These are phyloP conservation scores for Acacia pycnantha DNA, from an alignment of 331 rosid genomes.

Conservation along the genomic window DNA sequence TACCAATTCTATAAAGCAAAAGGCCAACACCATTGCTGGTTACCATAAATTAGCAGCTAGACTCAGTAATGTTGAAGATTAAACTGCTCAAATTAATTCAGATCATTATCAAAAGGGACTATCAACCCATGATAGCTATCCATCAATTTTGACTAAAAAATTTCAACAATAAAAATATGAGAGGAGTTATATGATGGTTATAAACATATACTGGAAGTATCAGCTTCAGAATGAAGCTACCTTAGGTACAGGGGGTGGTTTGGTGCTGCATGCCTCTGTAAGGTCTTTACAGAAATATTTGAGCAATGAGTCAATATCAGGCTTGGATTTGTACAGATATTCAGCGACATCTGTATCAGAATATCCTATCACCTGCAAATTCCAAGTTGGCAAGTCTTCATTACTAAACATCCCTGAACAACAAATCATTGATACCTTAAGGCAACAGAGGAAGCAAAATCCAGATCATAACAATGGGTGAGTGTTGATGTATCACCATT, in stretches of 20 bases:
- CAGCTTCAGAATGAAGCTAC: constrained; percentile 43
- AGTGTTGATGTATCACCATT: not conserved
- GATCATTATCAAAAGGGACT: not conserved
- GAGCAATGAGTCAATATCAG: constrained; percentile 56
- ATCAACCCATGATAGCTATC: not conserved
- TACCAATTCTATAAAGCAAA: not conserved
- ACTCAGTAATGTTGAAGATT: constrained; percentile 1
- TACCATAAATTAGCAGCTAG: not conserved
- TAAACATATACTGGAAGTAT: constrained; percentile 26
- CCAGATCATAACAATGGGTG: constrained; percentile 2
- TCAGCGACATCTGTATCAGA: constrained; percentile 96
- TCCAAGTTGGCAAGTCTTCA: constrained; percentile 13
- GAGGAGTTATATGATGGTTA: not conserved
- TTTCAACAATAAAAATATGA: not conserved
- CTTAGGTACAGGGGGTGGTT: constrained; percentile 91
- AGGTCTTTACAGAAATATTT: constrained; percentile 82
- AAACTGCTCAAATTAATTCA: constrained; percentile 8
- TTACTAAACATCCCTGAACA: not conserved
- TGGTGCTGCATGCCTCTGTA: constrained; percentile 65
- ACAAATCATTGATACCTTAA: not conserved
- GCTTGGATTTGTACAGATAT: constrained; percentile 69
- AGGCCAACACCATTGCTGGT: not conserved
- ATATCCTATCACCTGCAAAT: constrained; percentile 83
- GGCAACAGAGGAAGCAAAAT: constrained; percentile 5
- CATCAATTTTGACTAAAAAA: not conserved